Percentiles rank a stretch among this genome's conserved stretches.
phyloP scores from a whole-genome alignment of 2,329 filamentous ascomycete species.

The Alternaria conjuncta region DNA sequence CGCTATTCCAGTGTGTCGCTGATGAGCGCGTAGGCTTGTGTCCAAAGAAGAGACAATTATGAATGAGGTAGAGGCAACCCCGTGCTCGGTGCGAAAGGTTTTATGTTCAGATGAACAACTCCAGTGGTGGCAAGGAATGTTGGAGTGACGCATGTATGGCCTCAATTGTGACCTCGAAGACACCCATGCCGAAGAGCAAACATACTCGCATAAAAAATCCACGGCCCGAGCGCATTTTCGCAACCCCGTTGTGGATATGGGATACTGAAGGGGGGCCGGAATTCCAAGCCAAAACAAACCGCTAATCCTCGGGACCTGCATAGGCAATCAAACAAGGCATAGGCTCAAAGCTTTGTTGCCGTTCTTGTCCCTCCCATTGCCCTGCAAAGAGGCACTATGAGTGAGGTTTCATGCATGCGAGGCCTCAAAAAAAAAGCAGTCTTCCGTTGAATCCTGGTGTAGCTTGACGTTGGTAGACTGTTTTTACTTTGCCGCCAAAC shows the following conservation, averaged over 20 bases:
- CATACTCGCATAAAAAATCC: slow-evolving; percentile 4
- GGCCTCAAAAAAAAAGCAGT: not conserved
- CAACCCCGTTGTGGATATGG: not conserved
- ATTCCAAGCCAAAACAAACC: not conserved
- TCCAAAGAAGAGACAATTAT: not conserved
- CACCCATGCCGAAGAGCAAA: slow-evolving; percentile 11
- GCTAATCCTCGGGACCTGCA: not conserved
- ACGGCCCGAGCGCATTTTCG: not conserved
- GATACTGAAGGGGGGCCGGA: not conserved
- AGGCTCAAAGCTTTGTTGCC: slow-evolving; percentile 1
- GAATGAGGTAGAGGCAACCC: not conserved
- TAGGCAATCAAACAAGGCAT: not conserved
- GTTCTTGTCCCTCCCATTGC: not conserved
- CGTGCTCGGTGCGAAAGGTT: not conserved
- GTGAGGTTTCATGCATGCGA: not conserved
- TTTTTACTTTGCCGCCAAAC: not conserved
- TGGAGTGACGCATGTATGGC: not conserved
- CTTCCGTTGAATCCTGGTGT: not conserved
- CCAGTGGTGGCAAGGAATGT: not conserved
- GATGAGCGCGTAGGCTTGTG: not conserved
- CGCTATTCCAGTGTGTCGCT: not conserved
- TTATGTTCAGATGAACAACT: not conserved
- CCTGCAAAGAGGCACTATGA: not conserved
- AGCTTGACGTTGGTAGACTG: not conserved
- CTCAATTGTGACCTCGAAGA: not conserved